Conservation (phyloP, 1,284 basidiomycete species). For the Rhodotorula sp. region DNA sequence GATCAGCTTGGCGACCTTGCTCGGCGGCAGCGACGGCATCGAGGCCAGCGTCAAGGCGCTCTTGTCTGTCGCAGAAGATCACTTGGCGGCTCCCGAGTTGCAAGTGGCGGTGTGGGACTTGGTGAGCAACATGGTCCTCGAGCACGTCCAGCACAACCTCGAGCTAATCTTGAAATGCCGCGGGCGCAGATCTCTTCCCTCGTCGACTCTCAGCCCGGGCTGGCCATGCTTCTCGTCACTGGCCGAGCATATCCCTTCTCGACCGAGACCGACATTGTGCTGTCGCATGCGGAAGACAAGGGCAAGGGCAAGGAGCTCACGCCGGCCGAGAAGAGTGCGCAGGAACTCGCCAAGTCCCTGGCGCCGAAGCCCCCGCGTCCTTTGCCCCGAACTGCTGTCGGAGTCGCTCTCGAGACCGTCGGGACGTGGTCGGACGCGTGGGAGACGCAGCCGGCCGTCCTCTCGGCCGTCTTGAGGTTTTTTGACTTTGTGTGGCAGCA, state of each 20-base stretch:
- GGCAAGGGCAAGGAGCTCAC: constrained; percentile 45
- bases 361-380: constrained; percentile 30
- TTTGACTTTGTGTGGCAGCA: constrained; percentile 80
- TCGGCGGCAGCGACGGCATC: constrained; percentile 48
- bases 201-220: constrained; percentile 80
- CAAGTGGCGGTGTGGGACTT: constrained; percentile 64
- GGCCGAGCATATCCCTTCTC: constrained; percentile 60
- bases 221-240: constrained; percentile 76
- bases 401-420: constrained; percentile 63
- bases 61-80: constrained; percentile 48
- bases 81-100: constrained; percentile 64
- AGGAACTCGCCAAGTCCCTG: constrained; percentile 43
- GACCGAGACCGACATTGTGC: constrained; percentile 23
- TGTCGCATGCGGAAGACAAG: constrained; percentile 35
- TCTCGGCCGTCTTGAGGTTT: constrained; percentile 75
- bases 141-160: constrained; percentile 66
- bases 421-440: constrained; percentile 69
- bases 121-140: constrained; percentile 63
- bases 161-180: constrained; percentile 38
- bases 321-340: constrained; percentile 52
- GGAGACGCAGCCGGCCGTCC: constrained; percentile 70
- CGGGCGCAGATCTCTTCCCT: constrained; percentile 65
- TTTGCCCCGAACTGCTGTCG: constrained; percentile 46
- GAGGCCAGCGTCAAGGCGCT: constrained; percentile 42
- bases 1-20: constrained; percentile 43